Base-by-base conservation (phyloP, 805 yeast genomes). In the Starmerella sp. region DNA sequence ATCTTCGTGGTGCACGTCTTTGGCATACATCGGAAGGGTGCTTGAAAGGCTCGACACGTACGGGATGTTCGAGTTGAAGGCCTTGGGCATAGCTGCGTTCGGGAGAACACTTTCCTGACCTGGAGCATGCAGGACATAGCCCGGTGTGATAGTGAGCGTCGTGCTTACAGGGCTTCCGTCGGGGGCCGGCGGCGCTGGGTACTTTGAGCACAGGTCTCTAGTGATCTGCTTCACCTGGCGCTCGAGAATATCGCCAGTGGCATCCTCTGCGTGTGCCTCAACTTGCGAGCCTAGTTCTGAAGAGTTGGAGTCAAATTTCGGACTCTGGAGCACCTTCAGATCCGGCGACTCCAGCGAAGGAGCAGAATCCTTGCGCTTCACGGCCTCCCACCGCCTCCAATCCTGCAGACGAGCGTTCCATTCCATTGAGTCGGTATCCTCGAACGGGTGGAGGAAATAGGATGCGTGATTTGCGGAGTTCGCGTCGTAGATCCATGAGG, bases 91-190 rank as follows among this genome's bases (percentile, higher is more conserved):
- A 2, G 58, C 62, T 1, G 59, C 60, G 29, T 55, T 48, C 13
- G 62, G 64, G 3, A 54, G 45, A 4, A 30, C 8, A 1, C 32
- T 8, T 22, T 52, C 41, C 14, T 29, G 57, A 7, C 30, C 46
- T 3, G 48, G 17, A 3, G 57, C 54, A 47, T 67, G 69, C 41
- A 67, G 57, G 1, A 68, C 34, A 43, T 59, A 61, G 1, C 72
- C 72, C 22, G 66, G 62, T 2, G 70, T 65, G 11, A 68, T 66
- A 1, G 69, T 64, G 47, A 66, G 41, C 3, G 69, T 64, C 2
- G 60, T 32, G 22, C 51, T 43, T 2, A 49, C 50, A 6, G 35
- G 43, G n/a, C 62, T n/a, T 11, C 29, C 45, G 34, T 29, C 32
- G 14, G 48, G 29, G 1, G 42, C 42, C 14, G 6, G 11, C 8